Evolutionary conservation across 2,329 filamentous ascomycete genomes (phyloP), one percentile per base, ranked within the genome.

Genomic region (Colletotrichum paranaense): DNA sequence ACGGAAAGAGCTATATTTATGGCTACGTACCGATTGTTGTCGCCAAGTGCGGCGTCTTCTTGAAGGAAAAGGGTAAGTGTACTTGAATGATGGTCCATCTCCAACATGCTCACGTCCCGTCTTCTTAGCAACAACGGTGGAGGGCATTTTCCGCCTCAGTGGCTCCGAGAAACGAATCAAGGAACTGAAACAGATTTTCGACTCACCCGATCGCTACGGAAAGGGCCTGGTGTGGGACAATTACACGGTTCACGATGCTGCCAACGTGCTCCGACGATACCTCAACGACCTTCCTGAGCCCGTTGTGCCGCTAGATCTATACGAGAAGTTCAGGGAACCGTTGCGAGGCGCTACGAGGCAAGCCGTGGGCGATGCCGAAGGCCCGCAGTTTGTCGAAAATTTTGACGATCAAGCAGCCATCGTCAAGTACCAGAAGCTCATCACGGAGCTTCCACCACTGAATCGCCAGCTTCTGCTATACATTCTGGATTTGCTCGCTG

Each of bases 111-210:
- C 68, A 80, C 73, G 53, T 62, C 81, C 58, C 82, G 70, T 76
- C 71, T 59, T 76, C 71, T 59, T 76, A 98, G 97, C 97, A 38
- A 98, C 96, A 77, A 92, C 95, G 77, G 91, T 98, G 11, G 96
- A 98, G 83, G 97, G 97, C 52, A 99, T 99, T 72, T 99, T 99
- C 81, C 95, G 97, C 57, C 88, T 99, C 56, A 97, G 94, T 81
- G 97, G 97, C 63, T 98, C 97, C 46, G 96, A 98, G 80, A 98
- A 98, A 85, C 93, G 97, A 75, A 99, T 99, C 85, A 99, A 98
- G 82, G 97, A 98, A 82, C 90, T 99, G 35, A 96, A 97, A 82
- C 91, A 89, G 32, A 90, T 95, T 3, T 99, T 99, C 83, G 94
- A 98, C 83, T 97, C 96, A 0, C 97, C 97, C 53, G 95, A 97